These are phyloP conservation scores for Chalciporus sphaerocephalus DNA, from an alignment of 768 basidiomycete genomes.

Conservation along the genomic window DNA sequence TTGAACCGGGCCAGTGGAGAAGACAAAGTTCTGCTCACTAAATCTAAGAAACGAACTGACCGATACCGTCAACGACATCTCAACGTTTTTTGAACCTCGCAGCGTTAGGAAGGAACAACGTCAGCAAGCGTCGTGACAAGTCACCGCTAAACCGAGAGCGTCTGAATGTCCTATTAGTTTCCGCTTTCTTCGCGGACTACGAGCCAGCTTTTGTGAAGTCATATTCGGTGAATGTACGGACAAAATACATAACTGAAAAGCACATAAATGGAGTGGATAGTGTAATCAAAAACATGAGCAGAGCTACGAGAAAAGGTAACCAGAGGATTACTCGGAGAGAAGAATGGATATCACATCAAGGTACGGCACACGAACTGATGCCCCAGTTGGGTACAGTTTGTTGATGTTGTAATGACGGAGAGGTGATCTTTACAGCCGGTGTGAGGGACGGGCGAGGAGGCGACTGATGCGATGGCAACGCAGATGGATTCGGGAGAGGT, in stretches of 20 bases:
- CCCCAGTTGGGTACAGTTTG: slow-evolving; percentile 47
- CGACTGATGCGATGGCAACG: slow-evolving; percentile 38
- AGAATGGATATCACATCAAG: slow-evolving; percentile 11
- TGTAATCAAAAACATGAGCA: slow-evolving; percentile 32
- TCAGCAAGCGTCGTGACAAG: too few relatives aligned
- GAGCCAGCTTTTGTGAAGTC: slow-evolving; percentile 2
- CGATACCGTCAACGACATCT: too few relatives aligned
- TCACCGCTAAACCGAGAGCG: too few relatives aligned
- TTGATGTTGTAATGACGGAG: slow-evolving; percentile 54
- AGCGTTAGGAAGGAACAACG: too few relatives aligned
- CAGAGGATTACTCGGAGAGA: slow-evolving; percentile 6
- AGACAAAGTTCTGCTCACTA: too few relatives aligned
- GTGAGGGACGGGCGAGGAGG: slow-evolving; percentile 48
- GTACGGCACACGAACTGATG: slow-evolving; percentile 35
- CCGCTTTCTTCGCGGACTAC: too few relatives aligned
- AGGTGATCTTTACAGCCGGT: slow-evolving; percentile 49
- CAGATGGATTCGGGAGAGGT: slow-evolving; percentile 41
- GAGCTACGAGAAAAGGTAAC: slow-evolving; percentile 18
- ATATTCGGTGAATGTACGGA: slow-evolving; percentile 26
- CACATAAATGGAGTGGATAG: slow-evolving; percentile 36
- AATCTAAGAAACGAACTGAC: too few relatives aligned
- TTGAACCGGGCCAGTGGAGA: too few relatives aligned
- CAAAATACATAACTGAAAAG: slow-evolving; percentile 36
- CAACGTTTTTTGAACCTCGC: too few relatives aligned
- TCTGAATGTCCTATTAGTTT: too few relatives aligned